Percentiles rank a stretch among this genome's conserved stretches.
phyloP scores from a whole-genome alignment of 2,329 filamentous ascomycete species.

The Raffaelea albimanens region DNA sequence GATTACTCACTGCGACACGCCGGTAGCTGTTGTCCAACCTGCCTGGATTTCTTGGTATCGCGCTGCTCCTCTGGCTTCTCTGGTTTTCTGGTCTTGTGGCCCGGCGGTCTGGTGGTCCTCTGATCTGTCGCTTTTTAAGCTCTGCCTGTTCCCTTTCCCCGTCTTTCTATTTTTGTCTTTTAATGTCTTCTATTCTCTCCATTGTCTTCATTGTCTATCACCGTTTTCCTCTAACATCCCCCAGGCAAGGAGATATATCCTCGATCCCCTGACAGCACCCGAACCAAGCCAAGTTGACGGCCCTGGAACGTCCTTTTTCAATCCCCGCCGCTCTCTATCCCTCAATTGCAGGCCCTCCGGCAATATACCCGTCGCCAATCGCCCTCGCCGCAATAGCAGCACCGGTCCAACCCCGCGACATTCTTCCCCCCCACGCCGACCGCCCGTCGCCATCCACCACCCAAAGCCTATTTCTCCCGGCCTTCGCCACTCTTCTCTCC shows the following conservation, averaged over 20 bases:
- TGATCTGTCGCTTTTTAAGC: background rate
- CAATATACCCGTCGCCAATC: slow-evolving; percentile 10
- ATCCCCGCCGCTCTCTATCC: slow-evolving; percentile 16
- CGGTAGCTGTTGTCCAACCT: no score
- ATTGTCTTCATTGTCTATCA: background rate
- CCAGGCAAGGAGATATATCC: slow-evolving; percentile 56
- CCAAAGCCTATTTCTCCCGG: slow-evolving; percentile 30
- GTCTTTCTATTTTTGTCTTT: background rate
- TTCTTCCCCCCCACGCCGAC: slow-evolving; percentile 37
- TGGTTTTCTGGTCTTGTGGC: background rate
- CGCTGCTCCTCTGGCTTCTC: background rate
- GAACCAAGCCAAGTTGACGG: slow-evolving; percentile 61
- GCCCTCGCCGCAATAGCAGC: slow-evolving; percentile 11
- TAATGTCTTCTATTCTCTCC: background rate
- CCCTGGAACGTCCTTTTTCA: slow-evolving; percentile 47
- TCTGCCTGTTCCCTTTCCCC: background rate
- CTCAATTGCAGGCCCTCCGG: slow-evolving; percentile 10
- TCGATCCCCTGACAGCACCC: slow-evolving; percentile 59
- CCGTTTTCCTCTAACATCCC: background rate
- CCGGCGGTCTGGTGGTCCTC: no score
- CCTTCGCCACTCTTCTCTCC: slow-evolving; percentile 20
- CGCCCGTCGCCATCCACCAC: slow-evolving; percentile 32
- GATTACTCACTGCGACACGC: no score
- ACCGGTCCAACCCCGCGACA: slow-evolving; percentile 43
- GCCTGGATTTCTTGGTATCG: no score